phyloP scores from a whole-genome alignment of 108 stramenopile genomes.

The Epithemia pelagica region DNA sequence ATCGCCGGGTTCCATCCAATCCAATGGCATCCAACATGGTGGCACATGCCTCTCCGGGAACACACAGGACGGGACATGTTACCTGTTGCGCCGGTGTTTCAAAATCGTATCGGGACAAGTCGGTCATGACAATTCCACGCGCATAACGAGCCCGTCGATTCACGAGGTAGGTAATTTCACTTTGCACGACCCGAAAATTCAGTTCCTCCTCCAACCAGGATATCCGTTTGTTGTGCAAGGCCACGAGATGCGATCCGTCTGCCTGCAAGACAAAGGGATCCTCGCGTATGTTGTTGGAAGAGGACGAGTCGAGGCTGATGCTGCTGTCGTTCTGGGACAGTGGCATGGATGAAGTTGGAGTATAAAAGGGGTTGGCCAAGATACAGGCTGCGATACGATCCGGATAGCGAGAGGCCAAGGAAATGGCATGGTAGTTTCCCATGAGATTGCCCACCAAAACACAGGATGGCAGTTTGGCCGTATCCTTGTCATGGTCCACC shows the following conservation, averaged over 20 bases:
- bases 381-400: slow-evolving; percentile 17
- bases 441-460: background rate
- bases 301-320: background rate
- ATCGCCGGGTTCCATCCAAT: no score
- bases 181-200: slow-evolving; percentile 20
- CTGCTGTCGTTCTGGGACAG: background rate
- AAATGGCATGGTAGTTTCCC: slow-evolving; percentile 21
- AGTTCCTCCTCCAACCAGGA: slow-evolving; percentile 16
- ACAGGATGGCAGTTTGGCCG: background rate
- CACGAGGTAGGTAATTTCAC: slow-evolving; percentile 17
- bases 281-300: background rate
- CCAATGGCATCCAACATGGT: no score
- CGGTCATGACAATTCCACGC: no score
- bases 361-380: slow-evolving; percentile 17
- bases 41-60: no score
- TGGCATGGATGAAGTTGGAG: background rate
- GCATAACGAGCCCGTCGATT: slow-evolving; percentile 18
- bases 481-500: background rate
- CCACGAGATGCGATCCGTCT: slow-evolving; percentile 11
- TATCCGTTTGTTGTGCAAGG: slow-evolving; percentile 15
- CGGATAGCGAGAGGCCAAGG: slow-evolving; percentile 27
- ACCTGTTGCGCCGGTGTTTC: no score
- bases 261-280: background rate
- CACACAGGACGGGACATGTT: no score
- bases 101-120: no score